A percentile compares a stretch with the other conserved stretches of the same genome.
Evolutionary conservation across 495 filamentous ascomycete species (phyloP).

Genomic region (Aspergillus heteromorphus): DNA sequence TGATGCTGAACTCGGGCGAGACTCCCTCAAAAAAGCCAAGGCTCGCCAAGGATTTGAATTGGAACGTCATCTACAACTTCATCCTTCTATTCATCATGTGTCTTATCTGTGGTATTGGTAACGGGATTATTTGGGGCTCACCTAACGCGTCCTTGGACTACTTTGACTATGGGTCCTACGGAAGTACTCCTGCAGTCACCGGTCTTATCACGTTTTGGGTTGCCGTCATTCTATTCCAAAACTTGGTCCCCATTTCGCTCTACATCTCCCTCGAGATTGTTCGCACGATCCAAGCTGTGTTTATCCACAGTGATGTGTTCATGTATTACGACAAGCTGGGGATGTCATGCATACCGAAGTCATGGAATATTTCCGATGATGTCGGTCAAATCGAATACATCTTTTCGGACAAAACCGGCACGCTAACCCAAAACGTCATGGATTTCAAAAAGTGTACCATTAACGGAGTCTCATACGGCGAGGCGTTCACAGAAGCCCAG

Average conservation of each 20-base stretch:
- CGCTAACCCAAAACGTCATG: conserved; percentile 98
- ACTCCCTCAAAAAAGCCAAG: conserved; percentile 93
- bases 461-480: conserved; percentile 91
- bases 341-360: conserved; percentile 92
- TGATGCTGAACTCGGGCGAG: conserved; percentile 97
- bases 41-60: conserved; percentile 89
- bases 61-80: conserved; percentile 98
- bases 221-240: conserved; percentile 91
- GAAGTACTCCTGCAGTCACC: conserved; percentile 67
- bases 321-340: conserved; percentile 97
- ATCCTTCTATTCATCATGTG: conserved; percentile 87
- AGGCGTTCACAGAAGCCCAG: conserved; percentile 95
- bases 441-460: conserved; percentile 98
- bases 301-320: conserved; percentile 90
- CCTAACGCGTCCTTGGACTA: conserved; percentile 66
- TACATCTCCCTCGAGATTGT: conserved; percentile 98
- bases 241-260: conserved; percentile 95
- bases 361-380: conserved; percentile 99
- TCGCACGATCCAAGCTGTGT: conserved; percentile 85
- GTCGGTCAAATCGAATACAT: conserved; percentile 99
- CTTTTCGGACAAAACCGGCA: conserved; percentile 99
- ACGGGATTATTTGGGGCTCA: conserved; percentile 77
- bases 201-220: conserved; percentile 97
- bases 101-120: conserved; percentile 73
- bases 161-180: conserved; percentile 86